Evolutionary conservation across 805 yeast genomes (phyloP), one percentile per base, ranked within the genome.

Genomic region (Ogataea glucozyma): DNA sequence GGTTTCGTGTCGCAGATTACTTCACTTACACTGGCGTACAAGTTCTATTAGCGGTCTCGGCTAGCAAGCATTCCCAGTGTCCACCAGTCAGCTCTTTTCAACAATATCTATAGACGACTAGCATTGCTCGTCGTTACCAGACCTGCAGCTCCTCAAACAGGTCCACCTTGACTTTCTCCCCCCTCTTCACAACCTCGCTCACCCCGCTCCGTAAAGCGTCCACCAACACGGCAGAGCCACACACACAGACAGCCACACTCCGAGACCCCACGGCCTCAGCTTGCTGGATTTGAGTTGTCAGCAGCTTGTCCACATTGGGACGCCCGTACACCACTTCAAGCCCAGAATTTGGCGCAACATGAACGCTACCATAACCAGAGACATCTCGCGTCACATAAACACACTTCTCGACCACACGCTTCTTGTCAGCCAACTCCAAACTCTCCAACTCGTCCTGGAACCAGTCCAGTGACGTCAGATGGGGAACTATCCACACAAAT

Each of bases 71-170:
- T n/a, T n/a, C n/a, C n/a, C n/a, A n/a, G n/a, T n/a, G n/a, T n/a
- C n/a, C 24, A 22, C 24, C 24, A 22, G 10, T 10, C 24, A 7
- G 9, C 24, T 22, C 24, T 13, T 26, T 13, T n/a, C n/a, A n/a
- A n/a, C n/a, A n/a, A n/a, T n/a, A 29, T 29, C 17, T 4, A 10
- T 19, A 13, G 16, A 5, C 11, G 20, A 29, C 32, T 13, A 9
- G 32, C 32, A 8, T 16, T 6, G 20, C 18, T 19, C 26, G 26
- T 20, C 18, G 11, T 38, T 29, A 72, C 87, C 85, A 80, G 12
- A 71, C 72, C 61, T 81, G 84, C 36, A 80, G 60, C 52, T 78
- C 80, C 57, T 80, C 85, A 49, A 65, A 69, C 47, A 73, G 67
- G 40, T 79, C 85, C n/a, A 81, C 67, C 49, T 81, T 64, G 40